Evolutionary conservation across 2,329 filamentous ascomycete species (phyloP).

Genomic region (Ramularia endophylla): DNA sequence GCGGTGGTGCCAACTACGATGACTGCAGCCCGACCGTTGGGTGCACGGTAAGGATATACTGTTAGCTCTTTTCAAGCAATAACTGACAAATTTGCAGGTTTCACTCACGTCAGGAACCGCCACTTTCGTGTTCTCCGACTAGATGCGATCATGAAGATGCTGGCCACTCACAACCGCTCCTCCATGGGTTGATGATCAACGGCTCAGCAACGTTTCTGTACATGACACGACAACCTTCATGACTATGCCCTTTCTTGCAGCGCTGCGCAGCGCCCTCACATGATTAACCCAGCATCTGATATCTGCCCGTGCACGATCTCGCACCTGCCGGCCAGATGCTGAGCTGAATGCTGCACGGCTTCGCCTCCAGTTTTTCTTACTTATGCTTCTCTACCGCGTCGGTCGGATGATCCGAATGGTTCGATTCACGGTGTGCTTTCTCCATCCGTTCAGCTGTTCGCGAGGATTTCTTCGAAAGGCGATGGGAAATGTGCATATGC

Average conservation of each 20-base stretch:
- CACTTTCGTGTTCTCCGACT: conserved; percentile 40
- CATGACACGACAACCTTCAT: conserved; percentile 19
- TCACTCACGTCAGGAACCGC: conserved; percentile 45
- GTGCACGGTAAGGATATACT: conserved; percentile 68
- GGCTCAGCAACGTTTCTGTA: conserved; percentile 17
- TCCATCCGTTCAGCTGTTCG: conserved; percentile 11
- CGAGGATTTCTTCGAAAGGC: conserved; percentile 7
- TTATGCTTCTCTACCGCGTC: conserved; percentile 11
- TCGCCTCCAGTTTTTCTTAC: conserved; percentile 10
- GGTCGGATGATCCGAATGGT: conserved; percentile 11
- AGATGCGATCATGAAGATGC: conserved; percentile 11
- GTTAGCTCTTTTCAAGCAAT: not conserved
- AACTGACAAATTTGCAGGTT: conserved; percentile 35
- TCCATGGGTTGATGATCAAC: too few species aligned
- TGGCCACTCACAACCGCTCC: conserved; percentile 6
- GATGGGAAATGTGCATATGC: conserved; percentile 20
- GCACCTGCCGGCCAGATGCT: conserved; percentile 20
- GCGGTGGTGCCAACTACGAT: conserved; percentile 40
- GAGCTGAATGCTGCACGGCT: conserved; percentile 17
- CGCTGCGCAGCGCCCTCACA: not conserved
- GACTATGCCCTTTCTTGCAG: conserved; percentile 6
- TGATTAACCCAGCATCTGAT: conserved; percentile 15
- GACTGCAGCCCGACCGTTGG: conserved; percentile 51
- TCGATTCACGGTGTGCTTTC: conserved; percentile 6
- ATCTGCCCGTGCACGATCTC: conserved; percentile 14